phyloP scores from a whole-genome alignment of 1,139 yeast genomes.

The Zygotorulaspora mrakii region DNA sequence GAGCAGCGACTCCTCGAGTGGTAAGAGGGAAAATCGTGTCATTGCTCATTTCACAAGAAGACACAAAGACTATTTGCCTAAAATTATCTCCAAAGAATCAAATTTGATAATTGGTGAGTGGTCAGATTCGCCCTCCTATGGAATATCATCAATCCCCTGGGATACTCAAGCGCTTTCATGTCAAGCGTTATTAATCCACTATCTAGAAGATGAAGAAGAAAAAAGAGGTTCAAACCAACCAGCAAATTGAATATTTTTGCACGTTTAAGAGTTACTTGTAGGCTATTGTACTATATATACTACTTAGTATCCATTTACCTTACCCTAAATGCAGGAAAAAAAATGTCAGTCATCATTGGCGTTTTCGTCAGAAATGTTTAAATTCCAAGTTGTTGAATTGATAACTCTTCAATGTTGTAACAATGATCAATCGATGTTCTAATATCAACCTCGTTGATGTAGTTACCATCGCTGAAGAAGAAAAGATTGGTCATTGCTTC shows the following conservation, averaged over 20 bases:
- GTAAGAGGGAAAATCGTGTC: not conserved
- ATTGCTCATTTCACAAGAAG: slow-evolving; percentile 17
- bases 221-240: slow-evolving; percentile 1
- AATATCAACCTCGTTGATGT: slow-evolving; percentile 21
- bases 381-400: slow-evolving; percentile 5
- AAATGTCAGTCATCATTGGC: too few species aligned
- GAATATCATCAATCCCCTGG: slow-evolving; percentile 17
- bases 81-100: slow-evolving; percentile 11
- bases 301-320: too few species aligned
- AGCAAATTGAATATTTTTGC: not conserved
- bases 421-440: slow-evolving; percentile 34
- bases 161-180: slow-evolving; percentile 18
- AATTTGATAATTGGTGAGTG: slow-evolving; percentile 17
- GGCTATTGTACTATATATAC: too few species aligned
- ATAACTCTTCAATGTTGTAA: slow-evolving; percentile 16
- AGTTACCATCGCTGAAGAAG: slow-evolving; percentile 24
- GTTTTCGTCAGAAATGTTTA: too few species aligned
- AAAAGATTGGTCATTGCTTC: slow-evolving; percentile 28
- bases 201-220: slow-evolving; percentile 10
- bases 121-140: slow-evolving; percentile 12
- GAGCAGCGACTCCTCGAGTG: slow-evolving; percentile 6
- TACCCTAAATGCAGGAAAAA: too few species aligned
- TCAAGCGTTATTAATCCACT: slow-evolving; percentile 17
- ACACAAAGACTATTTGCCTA: slow-evolving; percentile 12
- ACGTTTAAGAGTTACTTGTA: too few species aligned